Evolutionary conservation across 805 yeast genomes (phyloP).

Genomic region (Starmerella apis): DNA sequence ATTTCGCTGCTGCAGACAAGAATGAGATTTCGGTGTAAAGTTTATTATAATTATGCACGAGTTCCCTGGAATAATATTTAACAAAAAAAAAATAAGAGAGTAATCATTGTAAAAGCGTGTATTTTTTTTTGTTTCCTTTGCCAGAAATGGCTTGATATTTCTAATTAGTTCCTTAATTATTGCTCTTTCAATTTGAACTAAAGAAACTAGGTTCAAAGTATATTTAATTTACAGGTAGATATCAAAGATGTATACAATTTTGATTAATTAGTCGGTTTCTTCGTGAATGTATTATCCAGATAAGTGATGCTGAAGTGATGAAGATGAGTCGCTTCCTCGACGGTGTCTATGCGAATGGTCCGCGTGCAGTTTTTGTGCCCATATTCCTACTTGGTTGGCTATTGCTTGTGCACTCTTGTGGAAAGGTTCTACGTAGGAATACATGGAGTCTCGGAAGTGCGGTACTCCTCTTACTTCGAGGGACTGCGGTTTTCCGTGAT

Average conservation of each 20-base stretch:
- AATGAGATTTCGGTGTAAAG: constrained; percentile 23
- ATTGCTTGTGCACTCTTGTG: constrained; percentile 9
- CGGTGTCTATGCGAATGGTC: neutral
- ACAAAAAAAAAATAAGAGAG: too few relatives aligned
- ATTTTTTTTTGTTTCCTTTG: too few relatives aligned
- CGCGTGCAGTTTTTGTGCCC: neutral
- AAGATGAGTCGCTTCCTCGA: neutral
- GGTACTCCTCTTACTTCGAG: constrained; percentile 20
- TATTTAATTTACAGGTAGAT: too few relatives aligned
- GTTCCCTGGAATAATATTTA: neutral
- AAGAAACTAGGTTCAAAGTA: too few relatives aligned
- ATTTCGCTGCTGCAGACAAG: constrained; percentile 40
- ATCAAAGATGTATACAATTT: too few relatives aligned
- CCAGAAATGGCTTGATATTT: too few relatives aligned
- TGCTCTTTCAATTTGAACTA: too few relatives aligned
- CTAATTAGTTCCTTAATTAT: too few relatives aligned
- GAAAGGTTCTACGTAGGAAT: constrained; percentile 24
- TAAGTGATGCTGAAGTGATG: neutral
- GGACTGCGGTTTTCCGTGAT: constrained; percentile 14
- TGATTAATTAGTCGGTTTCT: too few relatives aligned
- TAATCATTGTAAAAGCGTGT: too few relatives aligned
- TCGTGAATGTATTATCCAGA: neutral
- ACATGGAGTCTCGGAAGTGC: constrained; percentile 21
- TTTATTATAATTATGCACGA: too few relatives aligned
- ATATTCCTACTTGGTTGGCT: neutral